phyloP scores from a whole-genome alignment of 2,329 filamentous ascomycete genomes.

The Saccharata proteae region DNA sequence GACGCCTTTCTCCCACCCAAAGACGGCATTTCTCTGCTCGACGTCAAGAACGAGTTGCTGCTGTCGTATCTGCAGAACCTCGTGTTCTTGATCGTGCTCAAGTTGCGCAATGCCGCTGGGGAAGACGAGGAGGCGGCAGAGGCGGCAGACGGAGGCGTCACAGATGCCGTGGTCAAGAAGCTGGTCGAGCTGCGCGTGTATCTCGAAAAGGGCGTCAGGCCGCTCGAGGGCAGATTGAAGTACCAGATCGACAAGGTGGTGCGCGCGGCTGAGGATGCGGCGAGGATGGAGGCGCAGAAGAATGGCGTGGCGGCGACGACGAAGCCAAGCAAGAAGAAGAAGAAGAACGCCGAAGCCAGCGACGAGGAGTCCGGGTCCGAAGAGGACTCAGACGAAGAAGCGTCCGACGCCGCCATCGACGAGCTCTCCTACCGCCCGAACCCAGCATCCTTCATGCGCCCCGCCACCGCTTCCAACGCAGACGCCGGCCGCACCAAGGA shows the following conservation, averaged over 20 bases:
- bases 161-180: slow-evolving; percentile 65
- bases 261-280: slow-evolving; percentile 67
- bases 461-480: slow-evolving; percentile 13
- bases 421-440: slow-evolving; percentile 54
- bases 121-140: slow-evolving; percentile 22
- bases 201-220: slow-evolving; percentile 82
- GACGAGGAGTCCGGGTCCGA: slow-evolving; percentile 30
- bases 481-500: slow-evolving; percentile 16
- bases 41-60: slow-evolving; percentile 94
- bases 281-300: slow-evolving; percentile 32
- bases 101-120: slow-evolving; percentile 45
- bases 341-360: slow-evolving; percentile 21
- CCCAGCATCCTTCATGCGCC: slow-evolving; percentile 32
- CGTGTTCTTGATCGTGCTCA: slow-evolving; percentile 73
- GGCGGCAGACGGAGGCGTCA: slow-evolving; percentile 28
- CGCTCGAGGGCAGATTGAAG: slow-evolving; percentile 77
- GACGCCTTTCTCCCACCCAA: slow-evolving; percentile 56
- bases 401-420: slow-evolving; percentile 31
- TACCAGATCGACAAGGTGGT: slow-evolving; percentile 96
- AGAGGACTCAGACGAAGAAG: slow-evolving; percentile 22
- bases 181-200: slow-evolving; percentile 87
- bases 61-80: slow-evolving; percentile 93
- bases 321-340: slow-evolving; percentile 10
- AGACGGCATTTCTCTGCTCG: slow-evolving; percentile 85
- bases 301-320: slow-evolving; percentile 15